A percentile compares a stretch with the other conserved stretches of the same genome.
phyloP scores from a whole-genome alignment of 257 asterid species.

The Fraxinus pennsylvanica region DNA sequence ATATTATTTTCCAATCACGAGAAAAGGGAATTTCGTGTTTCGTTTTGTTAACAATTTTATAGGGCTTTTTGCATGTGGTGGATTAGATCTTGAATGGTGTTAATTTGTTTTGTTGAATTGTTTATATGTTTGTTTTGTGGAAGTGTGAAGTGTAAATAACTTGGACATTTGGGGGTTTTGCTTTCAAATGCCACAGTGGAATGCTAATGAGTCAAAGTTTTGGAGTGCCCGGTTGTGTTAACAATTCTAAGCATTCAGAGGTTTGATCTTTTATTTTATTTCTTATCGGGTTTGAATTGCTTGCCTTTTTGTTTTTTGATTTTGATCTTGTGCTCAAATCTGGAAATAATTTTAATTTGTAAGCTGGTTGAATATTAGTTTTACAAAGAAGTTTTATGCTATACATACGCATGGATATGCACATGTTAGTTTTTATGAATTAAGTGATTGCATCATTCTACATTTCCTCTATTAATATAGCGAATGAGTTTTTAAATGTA shows the following conservation, averaged over 20 bases:
- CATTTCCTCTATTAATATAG: too few species aligned
- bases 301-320: background rate
- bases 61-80: slow-evolving; percentile 43
- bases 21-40: slow-evolving; percentile 23
- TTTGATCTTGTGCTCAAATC: background rate
- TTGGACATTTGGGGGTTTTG: slow-evolving; percentile 33
- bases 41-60: slow-evolving; percentile 17
- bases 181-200: slow-evolving; percentile 57
- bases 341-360: background rate
- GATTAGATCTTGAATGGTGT: slow-evolving; percentile 50
- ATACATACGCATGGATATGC: background rate
- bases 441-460: background rate
- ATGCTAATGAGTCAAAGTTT: slow-evolving; percentile 62
- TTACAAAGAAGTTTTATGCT: background rate
- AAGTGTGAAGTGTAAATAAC: slow-evolving; percentile 30
- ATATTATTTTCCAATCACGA: slow-evolving; percentile 18
- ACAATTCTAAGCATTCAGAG: slow-evolving; percentile 35
- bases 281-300: background rate
- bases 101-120: slow-evolving; percentile 14
- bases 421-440: background rate
- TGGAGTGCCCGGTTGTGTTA: slow-evolving; percentile 35
- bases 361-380: background rate
- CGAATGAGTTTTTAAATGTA: too few species aligned
- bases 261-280: slow-evolving; percentile 29
- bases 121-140: slow-evolving; percentile 2